Evolutionary conservation across 2,329 filamentous ascomycete genomes (phyloP), one percentile per base, ranked within the genome.

Genomic region (Calonectria ilicicola): DNA sequence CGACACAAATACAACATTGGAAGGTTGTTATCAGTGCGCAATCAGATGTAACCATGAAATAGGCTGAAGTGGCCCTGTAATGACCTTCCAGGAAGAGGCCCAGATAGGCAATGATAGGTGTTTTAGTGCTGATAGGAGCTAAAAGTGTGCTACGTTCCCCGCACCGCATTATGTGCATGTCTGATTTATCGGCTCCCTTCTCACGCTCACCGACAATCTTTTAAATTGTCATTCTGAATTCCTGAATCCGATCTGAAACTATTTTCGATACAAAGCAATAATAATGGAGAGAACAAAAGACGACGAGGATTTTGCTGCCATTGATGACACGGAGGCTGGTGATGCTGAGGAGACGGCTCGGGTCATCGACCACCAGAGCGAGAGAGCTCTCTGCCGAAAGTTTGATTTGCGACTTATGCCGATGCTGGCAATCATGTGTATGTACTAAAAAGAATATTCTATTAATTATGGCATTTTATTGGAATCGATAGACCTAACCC

Each of bases 331-430:
- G 14, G 32, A 58, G 35, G 23, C 32, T 3, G 15, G 53, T 26
- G 53, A 40, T 40, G 53, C 15, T 6, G 77, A 75, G 40, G 77
- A 77, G 49, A 81, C 76, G 40, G 80, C 79, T 5, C 78, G 76
- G 29, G 81, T 84, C 44, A 56, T 85, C 19, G 81, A 84, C 72
- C 83, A 83, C n/a, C 82, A 80, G 8, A 87, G 88, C 17, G 89
- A 91, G 80, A 84, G 84, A 26, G 84, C 84, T 0, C 82, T 91
- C 8, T 88, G 87, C 75, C 85, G 87, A 80, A 90, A 90, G 79
- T 88, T 91, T 70, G 89, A 91, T 77, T 79, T 88, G 23, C 87
- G 88, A 23, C 80, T 91, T 12, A 77, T 91, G 74, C 89, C 89
- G 2, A 85, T 90, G 4, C 77, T 91, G 63, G 88, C 89, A 26